Evolutionary conservation across 768 basidiomycete genomes (phyloP), one percentile per base, ranked within the genome.

Genomic region (Steccherinum ochraceum): DNA sequence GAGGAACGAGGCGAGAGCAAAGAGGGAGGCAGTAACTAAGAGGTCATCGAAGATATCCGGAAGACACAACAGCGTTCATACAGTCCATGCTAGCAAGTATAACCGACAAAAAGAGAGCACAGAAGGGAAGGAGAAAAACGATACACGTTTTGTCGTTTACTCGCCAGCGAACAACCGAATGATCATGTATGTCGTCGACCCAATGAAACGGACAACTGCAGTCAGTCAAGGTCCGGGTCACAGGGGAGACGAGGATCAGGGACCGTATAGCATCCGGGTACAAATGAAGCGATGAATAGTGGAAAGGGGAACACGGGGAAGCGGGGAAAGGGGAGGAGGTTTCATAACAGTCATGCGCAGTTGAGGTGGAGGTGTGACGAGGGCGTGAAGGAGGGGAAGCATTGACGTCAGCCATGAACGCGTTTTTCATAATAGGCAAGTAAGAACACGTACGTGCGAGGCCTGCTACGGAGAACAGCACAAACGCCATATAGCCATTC

Each of bases 101-200:
- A 35, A 35, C n/a, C n/a, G n/a, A n/a, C 30, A 35, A 35, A 7
- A 16, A 35, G 7, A 16, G 16, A 35, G 30, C 30, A 35, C 16
- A 35, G 7, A 35, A 7, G 30, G 16, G 7, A 7, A 35, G 30
- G 7, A 35, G 7, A 35, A 7, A 35, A 7, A 35, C 30, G 30
- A 35, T 16, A 35, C 30, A 35, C 30, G 30, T 35, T 35, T 35
- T n/a, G n/a, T 7, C 30, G 30, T 35, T 35, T 81, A 95, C 72
- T 94, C 93, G 55, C 93, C 90, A 23, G 89, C 88, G 65, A 96
- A 93, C 50, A 96, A 62, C 13, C 93, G 81, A 19, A 96, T 73
- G 46, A 93, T 62, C 78, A 97, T 82, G 61, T 97, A 95, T 27
- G 73, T 68, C 46, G 88, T 80, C 11, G 85, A 85, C 1, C 93